Conservation (phyloP, 371 early-diverging fungal genomes). For the Cokeromyces recurvatus region DNA sequence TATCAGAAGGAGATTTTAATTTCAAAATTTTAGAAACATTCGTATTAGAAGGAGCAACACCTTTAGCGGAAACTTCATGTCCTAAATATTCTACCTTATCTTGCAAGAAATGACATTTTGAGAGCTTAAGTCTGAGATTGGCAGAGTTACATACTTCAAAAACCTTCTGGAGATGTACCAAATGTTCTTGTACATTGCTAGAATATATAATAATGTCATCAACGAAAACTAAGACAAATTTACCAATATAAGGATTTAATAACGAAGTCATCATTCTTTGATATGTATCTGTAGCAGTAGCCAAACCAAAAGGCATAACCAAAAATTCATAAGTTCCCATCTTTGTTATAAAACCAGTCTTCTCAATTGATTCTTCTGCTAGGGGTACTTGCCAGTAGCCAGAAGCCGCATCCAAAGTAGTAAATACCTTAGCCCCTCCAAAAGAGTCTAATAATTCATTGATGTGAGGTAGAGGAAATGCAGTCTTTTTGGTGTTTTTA, state of each 20-base stretch:
- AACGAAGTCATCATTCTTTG: conserved; percentile 33
- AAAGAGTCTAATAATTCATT: conserved; percentile 33
- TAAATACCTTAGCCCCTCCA: background rate
- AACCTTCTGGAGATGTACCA: conserved; percentile 26
- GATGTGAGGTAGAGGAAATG: conserved; percentile 35
- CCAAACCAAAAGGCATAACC: conserved; percentile 53
- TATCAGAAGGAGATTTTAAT: conserved; percentile 24
- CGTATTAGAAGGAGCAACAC: conserved; percentile 15
- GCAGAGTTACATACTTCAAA: conserved; percentile 27
- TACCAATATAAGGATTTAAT: conserved; percentile 24
- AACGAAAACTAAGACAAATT: conserved; percentile 38
- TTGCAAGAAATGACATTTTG: conserved; percentile 47
- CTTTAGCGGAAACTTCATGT: conserved; percentile 21
- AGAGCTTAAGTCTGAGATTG: conserved; percentile 26
- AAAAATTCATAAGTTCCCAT: conserved; percentile 42
- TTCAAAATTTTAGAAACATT: conserved; percentile 25
- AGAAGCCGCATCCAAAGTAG: conserved; percentile 8
- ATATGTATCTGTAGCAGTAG: conserved; percentile 46
- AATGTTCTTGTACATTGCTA: conserved; percentile 28
- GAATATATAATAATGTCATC: conserved; percentile 50
- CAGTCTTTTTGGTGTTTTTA: conserved; percentile 24
- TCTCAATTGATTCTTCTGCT: conserved; percentile 13
- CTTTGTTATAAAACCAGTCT: conserved; percentile 50
- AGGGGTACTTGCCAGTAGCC: conserved; percentile 41
- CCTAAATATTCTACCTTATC: conserved; percentile 38